Conservation (phyloP, 495 filamentous ascomycete species). For the Penicillium cinerascens region DNA sequence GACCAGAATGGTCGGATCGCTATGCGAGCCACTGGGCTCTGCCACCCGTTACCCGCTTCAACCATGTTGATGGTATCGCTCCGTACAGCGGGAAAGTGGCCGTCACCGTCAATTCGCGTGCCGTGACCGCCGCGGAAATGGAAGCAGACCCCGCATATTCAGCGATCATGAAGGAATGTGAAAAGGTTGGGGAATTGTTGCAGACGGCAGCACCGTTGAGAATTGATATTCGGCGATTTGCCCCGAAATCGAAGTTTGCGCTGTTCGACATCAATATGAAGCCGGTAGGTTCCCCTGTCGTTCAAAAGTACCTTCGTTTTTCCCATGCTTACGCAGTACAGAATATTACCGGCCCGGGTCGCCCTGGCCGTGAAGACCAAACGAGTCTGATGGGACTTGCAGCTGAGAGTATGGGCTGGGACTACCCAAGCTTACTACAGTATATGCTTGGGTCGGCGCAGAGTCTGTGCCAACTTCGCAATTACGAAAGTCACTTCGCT, state of each 20-base stretch:
- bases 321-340: not conserved
- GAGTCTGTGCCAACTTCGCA: constrained; percentile 5
- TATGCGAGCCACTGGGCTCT: constrained; percentile 27
- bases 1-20: not conserved
- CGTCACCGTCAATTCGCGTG: constrained; percentile 28
- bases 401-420: constrained; percentile 18
- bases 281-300: constrained; percentile 23
- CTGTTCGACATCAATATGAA: constrained; percentile 43
- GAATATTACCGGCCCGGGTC: constrained; percentile 28
- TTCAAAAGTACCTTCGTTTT: not conserved
- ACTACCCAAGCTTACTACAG: constrained; percentile 15
- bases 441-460: constrained; percentile 13
- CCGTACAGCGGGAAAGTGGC: constrained; percentile 34
- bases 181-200: constrained; percentile 22
- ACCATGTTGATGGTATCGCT: constrained; percentile 33
- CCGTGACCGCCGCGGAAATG: constrained; percentile 12
- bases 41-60: constrained; percentile 33
- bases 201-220: constrained; percentile 27
- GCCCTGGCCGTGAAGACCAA: constrained; percentile 27
- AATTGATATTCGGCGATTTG: constrained; percentile 37
- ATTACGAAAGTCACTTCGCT: constrained; percentile 8
- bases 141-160: constrained; percentile 14
- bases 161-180: constrained; percentile 25
- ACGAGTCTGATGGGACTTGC: constrained; percentile 21
- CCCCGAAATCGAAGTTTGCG: constrained; percentile 19